A percentile compares a stretch with the other conserved stretches of the same genome.
Evolutionary conservation across 1,139 yeast species (phyloP).

Genomic region (Debaryomycetaceae sp.): DNA sequence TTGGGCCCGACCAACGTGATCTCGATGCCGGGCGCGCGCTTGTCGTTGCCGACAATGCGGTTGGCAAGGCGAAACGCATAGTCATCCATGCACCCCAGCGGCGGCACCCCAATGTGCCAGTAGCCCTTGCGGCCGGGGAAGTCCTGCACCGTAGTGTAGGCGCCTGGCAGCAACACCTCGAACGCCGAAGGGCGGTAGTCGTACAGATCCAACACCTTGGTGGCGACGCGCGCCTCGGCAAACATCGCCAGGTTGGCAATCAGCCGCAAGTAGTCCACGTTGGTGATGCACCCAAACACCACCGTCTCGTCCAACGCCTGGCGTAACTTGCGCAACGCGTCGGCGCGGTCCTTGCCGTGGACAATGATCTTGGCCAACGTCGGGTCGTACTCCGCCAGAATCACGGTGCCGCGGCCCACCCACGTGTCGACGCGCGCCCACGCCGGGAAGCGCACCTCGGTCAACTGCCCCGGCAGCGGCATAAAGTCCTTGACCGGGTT

Average conservation of each 20-base stretch:
- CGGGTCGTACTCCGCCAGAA: conserved; percentile 94
- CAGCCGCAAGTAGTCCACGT: conserved; percentile 82
- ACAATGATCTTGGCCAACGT: conserved; percentile 95
- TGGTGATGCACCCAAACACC: conserved; percentile 83
- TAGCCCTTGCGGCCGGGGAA: conserved; percentile 88
- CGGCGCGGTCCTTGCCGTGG: conserved; percentile 82
- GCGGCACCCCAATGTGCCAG: conserved; percentile 95
- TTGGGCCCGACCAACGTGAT: conserved; percentile 86
- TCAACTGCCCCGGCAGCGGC: conserved; percentile 94
- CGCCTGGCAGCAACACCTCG: conserved; percentile 84
- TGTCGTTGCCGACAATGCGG: conserved; percentile 81
- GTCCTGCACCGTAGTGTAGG: conserved; percentile 93
- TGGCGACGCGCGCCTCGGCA: conserved; percentile 74
- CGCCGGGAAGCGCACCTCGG: conserved; percentile 77
- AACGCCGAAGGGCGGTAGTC: conserved; percentile 77
- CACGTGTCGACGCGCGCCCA: conserved; percentile 95
- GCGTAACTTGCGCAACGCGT: conserved; percentile 72
- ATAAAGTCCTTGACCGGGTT: conserved; percentile 91
- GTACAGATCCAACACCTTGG: conserved; percentile 82
- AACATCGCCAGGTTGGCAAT: conserved; percentile 84
- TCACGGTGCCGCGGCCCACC: conserved; percentile 85
- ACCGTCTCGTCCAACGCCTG: conserved; percentile 82
- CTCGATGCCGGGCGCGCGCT: conserved; percentile 83
- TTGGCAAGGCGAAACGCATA: conserved; percentile 87
- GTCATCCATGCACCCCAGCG: conserved; percentile 97